Percentiles rank a stretch among this genome's conserved stretches.
phyloP scores from a whole-genome alignment of 345 rosid species.

The Brassica incana region DNA sequence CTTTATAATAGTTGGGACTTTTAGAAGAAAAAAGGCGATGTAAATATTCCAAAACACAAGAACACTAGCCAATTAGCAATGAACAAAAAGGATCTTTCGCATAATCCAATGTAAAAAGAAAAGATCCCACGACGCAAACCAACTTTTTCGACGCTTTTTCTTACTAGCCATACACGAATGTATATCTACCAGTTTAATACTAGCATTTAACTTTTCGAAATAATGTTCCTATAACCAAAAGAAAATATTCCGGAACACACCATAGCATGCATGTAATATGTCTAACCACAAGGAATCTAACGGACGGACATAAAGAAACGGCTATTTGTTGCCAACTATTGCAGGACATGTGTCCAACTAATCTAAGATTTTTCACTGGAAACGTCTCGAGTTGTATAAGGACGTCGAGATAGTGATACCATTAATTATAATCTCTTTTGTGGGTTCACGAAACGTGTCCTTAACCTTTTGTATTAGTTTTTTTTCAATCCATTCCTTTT shows the following conservation, averaged over 20 bases:
- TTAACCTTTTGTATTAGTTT: constrained; percentile 20
- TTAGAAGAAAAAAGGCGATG: neutral
- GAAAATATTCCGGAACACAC: constrained; percentile 19
- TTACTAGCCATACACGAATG: constrained; percentile 12
- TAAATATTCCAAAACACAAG: neutral
- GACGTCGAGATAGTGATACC: constrained; percentile 14
- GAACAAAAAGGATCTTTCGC: constrained; percentile 18
- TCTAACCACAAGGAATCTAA: constrained; percentile 28
- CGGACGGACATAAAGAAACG: constrained; percentile 33
- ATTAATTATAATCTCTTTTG: constrained; percentile 32
- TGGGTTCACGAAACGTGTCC: constrained; percentile 17
- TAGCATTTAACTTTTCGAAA: neutral
- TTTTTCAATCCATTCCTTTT: neutral
- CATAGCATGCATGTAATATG: constrained; percentile 23
- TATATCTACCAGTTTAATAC: neutral
- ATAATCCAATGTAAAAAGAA: constrained; percentile 39
- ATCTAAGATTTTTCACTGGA: neutral
- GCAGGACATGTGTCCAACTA: constrained; percentile 19
- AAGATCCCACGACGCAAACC: constrained; percentile 42
- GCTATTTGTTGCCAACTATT: neutral
- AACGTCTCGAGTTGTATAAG: constrained; percentile 30
- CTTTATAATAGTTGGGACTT: neutral
- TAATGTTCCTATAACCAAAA: constrained; percentile 8
- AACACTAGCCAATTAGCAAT: constrained; percentile 11
- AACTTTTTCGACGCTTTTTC: constrained; percentile 27